Evolutionary conservation across 352 stramenopile species (phyloP).

Genomic region (Discostella stelligera): DNA sequence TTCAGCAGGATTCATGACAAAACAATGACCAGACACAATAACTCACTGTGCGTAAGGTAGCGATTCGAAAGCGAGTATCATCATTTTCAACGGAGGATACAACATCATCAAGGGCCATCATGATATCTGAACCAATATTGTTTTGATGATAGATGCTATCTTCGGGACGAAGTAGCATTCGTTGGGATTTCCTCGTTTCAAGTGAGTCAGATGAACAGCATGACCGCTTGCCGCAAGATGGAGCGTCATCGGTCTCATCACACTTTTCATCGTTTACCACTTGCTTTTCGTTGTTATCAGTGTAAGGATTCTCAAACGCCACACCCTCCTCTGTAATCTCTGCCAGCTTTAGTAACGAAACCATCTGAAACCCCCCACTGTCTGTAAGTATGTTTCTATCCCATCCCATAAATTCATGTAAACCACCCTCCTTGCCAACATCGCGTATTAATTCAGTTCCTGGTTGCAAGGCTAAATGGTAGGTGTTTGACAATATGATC

Average conservation of each 20-base stretch:
- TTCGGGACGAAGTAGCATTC: slow-evolving; percentile 93
- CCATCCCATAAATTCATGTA: slow-evolving; percentile 97
- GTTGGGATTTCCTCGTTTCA: slow-evolving; percentile 25
- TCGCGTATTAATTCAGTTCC: slow-evolving; percentile 85
- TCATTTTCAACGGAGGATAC: slow-evolving; percentile 89
- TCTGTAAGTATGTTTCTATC: slow-evolving; percentile 93
- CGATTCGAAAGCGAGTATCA: slow-evolving; percentile 88
- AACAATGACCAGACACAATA: slow-evolving; percentile 65
- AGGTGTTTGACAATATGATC: slow-evolving; percentile 97
- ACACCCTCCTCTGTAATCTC: slow-evolving; percentile 92
- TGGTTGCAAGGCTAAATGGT: slow-evolving; percentile 93
- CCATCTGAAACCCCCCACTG: slow-evolving; percentile 98
- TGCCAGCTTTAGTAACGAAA: slow-evolving; percentile 92
- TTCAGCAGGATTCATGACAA: background rate
- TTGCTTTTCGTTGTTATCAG: slow-evolving; percentile 10
- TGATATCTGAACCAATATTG: slow-evolving; percentile 95
- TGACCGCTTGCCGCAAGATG: slow-evolving; percentile 12
- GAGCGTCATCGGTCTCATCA: slow-evolving; percentile 11
- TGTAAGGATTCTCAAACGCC: slow-evolving; percentile 87
- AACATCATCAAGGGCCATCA: slow-evolving; percentile 98
- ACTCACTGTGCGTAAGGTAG: slow-evolving; percentile 89
- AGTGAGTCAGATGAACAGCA: background rate
- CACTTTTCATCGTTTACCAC: slow-evolving; percentile 20
- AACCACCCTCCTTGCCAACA: slow-evolving; percentile 80
- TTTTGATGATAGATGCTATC: slow-evolving; percentile 92